phyloP scores from a whole-genome alignment of 2,329 filamentous ascomycete genomes.

The Paraphaeosphaeria minitans region DNA sequence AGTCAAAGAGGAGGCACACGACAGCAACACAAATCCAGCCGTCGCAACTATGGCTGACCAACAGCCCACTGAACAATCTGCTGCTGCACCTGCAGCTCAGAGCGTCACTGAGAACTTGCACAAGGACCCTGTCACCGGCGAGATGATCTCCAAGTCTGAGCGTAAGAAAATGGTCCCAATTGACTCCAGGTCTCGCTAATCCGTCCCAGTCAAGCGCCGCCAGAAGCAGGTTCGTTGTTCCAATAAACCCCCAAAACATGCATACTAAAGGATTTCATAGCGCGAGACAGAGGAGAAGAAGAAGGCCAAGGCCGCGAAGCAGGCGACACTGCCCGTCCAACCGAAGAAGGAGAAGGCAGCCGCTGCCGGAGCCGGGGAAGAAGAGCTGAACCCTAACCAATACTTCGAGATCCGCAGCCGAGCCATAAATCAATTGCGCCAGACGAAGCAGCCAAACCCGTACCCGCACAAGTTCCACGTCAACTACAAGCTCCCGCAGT shows the following conservation, averaged over 20 bases:
- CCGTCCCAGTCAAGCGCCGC: conserved; percentile 91
- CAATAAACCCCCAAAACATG: neutral
- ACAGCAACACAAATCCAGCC: conserved; percentile 14
- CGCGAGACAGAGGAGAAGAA: conserved; percentile 79
- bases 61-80: conserved; percentile 31
- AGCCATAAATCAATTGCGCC: neutral
- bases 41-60: conserved; percentile 39
- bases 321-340: conserved; percentile 67
- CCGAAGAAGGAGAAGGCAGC: conserved; percentile 59
- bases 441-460: conserved; percentile 70
- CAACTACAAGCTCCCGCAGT: conserved; percentile 80
- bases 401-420: conserved; percentile 94
- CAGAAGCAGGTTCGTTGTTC: conserved; percentile 73
- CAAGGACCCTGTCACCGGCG: conserved; percentile 91
- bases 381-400: conserved; percentile 52
- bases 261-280: conserved; percentile 5
- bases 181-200: conserved; percentile 51
- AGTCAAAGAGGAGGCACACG: conserved; percentile 5
- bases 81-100: conserved; percentile 35
- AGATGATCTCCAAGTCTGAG: conserved; percentile 66
- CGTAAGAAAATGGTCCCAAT: conserved; percentile 20
- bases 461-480: conserved; percentile 92
- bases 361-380: conserved; percentile 62
- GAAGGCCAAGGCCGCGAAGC: conserved; percentile 85
- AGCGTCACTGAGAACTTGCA: conserved; percentile 64